Evolutionary conservation across 208 protist genomes (phyloP).

Genomic region (Crithidia mellificae): DNA sequence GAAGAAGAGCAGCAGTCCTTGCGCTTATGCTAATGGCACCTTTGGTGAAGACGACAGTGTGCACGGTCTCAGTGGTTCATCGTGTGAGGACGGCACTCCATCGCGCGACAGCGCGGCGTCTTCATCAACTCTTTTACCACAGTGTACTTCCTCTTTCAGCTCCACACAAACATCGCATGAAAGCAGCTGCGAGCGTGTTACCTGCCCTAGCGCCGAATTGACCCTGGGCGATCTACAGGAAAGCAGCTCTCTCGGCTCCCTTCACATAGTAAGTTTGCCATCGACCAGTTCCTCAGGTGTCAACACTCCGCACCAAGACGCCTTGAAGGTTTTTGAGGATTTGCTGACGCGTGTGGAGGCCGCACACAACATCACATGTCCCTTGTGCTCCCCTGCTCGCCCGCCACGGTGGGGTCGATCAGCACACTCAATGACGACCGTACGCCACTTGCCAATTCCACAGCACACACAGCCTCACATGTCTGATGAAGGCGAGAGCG

Average conservation of each 20-base stretch:
- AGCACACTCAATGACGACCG: neutral
- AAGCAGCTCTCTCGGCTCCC: too few relatives aligned
- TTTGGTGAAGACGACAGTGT: neutral
- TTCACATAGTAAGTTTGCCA: too few relatives aligned
- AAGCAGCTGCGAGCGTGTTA: neutral
- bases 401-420: conserved; percentile 13
- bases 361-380: conserved; percentile 8
- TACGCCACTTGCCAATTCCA: too few relatives aligned
- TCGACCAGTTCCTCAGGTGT: neutral
- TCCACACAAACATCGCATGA: neutral
- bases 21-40: neutral
- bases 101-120: neutral
- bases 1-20: too few relatives aligned
- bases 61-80: neutral
- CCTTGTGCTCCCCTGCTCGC: conserved; percentile 18
- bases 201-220: too few relatives aligned
- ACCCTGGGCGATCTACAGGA: too few relatives aligned
- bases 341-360: conserved; percentile 1
- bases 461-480: too few relatives aligned
- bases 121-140: neutral
- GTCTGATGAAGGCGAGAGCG: too few relatives aligned
- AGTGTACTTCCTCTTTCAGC: neutral
- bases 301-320: neutral
- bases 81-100: neutral
- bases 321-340: conserved; percentile 2